Evolutionary conservation across 2,329 filamentous ascomycete genomes (phyloP).

Genomic region (Arthrinium phaeospermum): DNA sequence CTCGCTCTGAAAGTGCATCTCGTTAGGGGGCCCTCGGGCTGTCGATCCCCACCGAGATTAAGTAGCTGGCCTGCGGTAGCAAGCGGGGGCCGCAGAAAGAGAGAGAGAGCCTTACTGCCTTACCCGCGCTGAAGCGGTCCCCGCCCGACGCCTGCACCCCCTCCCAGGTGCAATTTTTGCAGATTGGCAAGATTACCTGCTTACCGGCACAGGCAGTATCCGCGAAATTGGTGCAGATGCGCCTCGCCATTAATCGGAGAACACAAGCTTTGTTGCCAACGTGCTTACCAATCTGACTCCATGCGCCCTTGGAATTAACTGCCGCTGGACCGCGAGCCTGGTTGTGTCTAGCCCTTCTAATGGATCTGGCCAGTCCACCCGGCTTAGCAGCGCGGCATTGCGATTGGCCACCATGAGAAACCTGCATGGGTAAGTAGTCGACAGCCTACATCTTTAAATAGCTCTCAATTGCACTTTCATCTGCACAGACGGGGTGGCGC

Average conservation of each 20-base stretch:
- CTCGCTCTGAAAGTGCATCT: not conserved
- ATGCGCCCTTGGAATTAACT: not conserved
- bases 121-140: not conserved
- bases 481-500: not conserved
- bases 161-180: not conserved
- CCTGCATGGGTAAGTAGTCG: not conserved
- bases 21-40: not conserved
- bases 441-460: not conserved
- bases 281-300: not conserved
- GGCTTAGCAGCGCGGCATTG: not conserved
- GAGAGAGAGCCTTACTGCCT: not conserved
- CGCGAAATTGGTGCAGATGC: not conserved
- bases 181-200: not conserved
- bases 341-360: not conserved
- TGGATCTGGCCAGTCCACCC: not conserved
- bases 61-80: not conserved
- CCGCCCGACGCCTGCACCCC: not conserved
- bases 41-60: not conserved
- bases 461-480: not conserved
- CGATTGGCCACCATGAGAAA: not conserved
- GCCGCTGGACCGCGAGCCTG: not conserved
- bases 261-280: not conserved
- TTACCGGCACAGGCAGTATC: not conserved
- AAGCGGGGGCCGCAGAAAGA: not conserved
- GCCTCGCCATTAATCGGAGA: not conserved